A percentile compares a stretch with the other conserved stretches of the same genome.
Evolutionary conservation across 2,329 filamentous ascomycete species (phyloP).

Genomic region (Bisporella sp.): DNA sequence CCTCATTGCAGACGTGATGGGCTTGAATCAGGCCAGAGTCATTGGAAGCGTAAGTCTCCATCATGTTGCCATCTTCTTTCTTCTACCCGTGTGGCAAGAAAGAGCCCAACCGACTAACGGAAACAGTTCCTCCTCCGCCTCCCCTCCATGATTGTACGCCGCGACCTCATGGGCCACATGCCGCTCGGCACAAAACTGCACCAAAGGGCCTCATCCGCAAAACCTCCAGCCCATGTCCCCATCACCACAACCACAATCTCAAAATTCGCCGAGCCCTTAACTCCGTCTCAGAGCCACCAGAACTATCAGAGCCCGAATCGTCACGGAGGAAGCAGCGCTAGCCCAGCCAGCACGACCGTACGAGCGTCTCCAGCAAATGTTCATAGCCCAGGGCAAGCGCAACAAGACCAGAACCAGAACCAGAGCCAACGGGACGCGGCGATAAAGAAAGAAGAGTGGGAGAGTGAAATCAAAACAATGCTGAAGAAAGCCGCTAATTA

Average conservation of each 20-base stretch:
- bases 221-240: slow-evolving; percentile 6
- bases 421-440: slow-evolving; percentile 40
- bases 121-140: slow-evolving; percentile 48
- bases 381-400: background rate
- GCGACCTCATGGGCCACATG: slow-evolving; percentile 20
- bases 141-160: slow-evolving; percentile 52
- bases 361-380: background rate
- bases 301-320: background rate
- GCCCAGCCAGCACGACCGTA: background rate
- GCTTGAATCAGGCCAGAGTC: slow-evolving; percentile 51
- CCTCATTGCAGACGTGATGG: slow-evolving; percentile 48
- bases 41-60: slow-evolving; percentile 40
- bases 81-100: slow-evolving; percentile 3
- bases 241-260: background rate
- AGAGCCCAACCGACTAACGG: background rate
- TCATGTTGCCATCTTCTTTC: slow-evolving; percentile 1
- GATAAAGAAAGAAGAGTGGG: slow-evolving; percentile 38
- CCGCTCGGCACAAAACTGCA: slow-evolving; percentile 7
- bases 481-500: slow-evolving; percentile 19
- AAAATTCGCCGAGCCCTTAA: background rate
- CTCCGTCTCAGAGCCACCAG: background rate
- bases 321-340: background rate
- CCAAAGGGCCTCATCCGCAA: slow-evolving; percentile 1
- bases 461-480: slow-evolving; percentile 35
- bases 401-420: background rate